These are phyloP conservation scores for Chimonanthus praecox DNA, from an alignment of 164 flowering plant species.

Conservation along the genomic window DNA sequence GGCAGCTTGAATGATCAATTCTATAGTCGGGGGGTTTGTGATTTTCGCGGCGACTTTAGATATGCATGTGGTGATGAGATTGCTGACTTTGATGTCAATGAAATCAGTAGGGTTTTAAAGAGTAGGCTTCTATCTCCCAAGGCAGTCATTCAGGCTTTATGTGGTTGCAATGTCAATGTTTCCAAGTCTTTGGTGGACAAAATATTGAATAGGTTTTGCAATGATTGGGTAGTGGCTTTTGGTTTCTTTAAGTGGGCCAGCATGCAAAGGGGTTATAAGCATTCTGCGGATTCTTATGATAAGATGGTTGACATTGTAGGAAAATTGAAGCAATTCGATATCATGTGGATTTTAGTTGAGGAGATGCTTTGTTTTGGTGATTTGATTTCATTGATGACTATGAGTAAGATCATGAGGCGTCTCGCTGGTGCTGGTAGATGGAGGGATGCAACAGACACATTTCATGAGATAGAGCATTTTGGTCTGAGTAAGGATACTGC, in stretches of 20 bases:
- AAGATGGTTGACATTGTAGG: constrained; percentile 59
- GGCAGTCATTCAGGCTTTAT: constrained; percentile 35
- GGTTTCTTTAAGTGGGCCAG: constrained; percentile 62
- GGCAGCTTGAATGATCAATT: constrained; percentile 23
- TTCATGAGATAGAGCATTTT: constrained; percentile 33
- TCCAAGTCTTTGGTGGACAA: constrained; percentile 34
- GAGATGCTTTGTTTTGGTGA: constrained; percentile 40
- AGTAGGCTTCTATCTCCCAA: constrained; percentile 23
- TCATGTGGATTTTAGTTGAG: constrained; percentile 53
- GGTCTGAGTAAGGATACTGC: constrained; percentile 40
- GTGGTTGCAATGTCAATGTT: constrained; percentile 17
- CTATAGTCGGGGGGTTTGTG: constrained; percentile 14
- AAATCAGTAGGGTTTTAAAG: constrained; percentile 32
- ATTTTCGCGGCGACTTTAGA: background rate
- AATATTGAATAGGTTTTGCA: constrained; percentile 44
- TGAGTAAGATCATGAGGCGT: constrained; percentile 55
- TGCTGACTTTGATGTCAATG: constrained; percentile 25
- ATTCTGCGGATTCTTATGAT: constrained; percentile 32
- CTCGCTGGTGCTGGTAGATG: constrained; percentile 38
- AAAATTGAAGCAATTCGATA: constrained; percentile 41
- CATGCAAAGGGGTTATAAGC: constrained; percentile 29
- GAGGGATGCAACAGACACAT: constrained; percentile 40
- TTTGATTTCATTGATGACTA: constrained; percentile 36
- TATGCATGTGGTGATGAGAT: background rate
- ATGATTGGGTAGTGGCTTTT: constrained; percentile 53